A percentile compares a stretch with the other conserved stretches of the same genome.
Evolutionary conservation across 1,139 yeast species (phyloP).

Genomic region (Schwanniomyces etchellsii): DNA sequence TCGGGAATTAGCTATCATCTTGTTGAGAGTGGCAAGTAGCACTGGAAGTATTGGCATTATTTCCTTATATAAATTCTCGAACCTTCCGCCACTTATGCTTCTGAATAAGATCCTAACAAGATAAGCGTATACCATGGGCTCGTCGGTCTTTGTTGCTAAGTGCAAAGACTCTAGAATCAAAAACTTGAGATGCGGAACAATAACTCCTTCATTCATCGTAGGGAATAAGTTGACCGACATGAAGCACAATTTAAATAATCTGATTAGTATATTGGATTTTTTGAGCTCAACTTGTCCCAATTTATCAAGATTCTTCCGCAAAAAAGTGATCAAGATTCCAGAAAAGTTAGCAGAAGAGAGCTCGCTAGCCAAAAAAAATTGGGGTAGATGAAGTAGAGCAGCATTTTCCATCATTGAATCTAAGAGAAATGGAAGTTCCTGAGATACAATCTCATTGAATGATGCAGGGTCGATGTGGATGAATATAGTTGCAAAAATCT

Average conservation of each 20-base stretch:
- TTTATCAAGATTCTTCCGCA: constrained; percentile 67
- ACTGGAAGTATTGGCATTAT: constrained; percentile 88
- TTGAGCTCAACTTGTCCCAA: constrained; percentile 78
- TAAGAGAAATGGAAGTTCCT: constrained; percentile 74
- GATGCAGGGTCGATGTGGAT: constrained; percentile 94
- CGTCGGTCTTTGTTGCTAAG: constrained; percentile 81
- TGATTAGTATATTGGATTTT: constrained; percentile 73
- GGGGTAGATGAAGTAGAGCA: constrained; percentile 86
- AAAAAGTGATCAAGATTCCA: constrained; percentile 74
- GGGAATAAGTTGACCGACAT: constrained; percentile 96
- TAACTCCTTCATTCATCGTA: constrained; percentile 75
- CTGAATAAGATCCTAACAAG: constrained; percentile 85
- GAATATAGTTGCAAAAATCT: constrained; percentile 88
- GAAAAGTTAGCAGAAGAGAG: constrained; percentile 90
- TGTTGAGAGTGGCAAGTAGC: constrained; percentile 76
- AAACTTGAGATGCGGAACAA: constrained; percentile 80
- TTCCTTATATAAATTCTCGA: constrained; percentile 86
- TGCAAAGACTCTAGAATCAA: constrained; percentile 77
- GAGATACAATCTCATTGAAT: constrained; percentile 84
- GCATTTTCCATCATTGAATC: constrained; percentile 80
- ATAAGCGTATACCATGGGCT: constrained; percentile 86
- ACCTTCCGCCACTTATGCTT: constrained; percentile 94
- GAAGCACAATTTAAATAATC: constrained; percentile 85
- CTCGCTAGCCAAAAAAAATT: constrained; percentile 89
- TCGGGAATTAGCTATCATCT: constrained; percentile 76